These are phyloP conservation scores for Trapa incisa DNA, from an alignment of 345 rosid genomes.

Conservation along the genomic window DNA sequence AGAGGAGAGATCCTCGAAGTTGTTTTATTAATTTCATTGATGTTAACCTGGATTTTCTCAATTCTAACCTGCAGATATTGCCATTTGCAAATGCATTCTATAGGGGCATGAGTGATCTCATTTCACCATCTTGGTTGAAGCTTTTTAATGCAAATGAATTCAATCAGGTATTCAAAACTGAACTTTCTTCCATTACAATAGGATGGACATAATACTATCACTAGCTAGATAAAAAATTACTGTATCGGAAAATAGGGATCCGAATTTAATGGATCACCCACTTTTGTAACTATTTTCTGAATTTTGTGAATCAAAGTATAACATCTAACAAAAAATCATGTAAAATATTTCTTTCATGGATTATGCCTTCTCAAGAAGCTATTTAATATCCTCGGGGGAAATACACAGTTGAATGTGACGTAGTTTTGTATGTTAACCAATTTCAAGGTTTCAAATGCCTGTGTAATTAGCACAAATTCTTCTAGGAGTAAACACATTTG, in stretches of 20 bases:
- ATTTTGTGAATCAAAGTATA: too few species aligned
- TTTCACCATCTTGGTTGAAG: constrained; percentile 86
- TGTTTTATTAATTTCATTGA: not conserved
- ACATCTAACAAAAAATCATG: not conserved
- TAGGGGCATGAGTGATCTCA: constrained; percentile 78
- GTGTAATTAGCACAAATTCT: not conserved
- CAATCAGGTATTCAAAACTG: constrained; percentile 53
- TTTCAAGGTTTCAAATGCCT: not conserved
- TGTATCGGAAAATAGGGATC: too few species aligned
- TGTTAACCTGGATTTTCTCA: constrained; percentile 7
- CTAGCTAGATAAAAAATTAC: too few species aligned
- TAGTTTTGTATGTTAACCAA: not conserved
- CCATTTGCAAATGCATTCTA: constrained; percentile 94
- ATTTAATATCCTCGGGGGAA: not conserved
- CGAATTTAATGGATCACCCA: too few species aligned
- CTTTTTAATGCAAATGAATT: constrained; percentile 88
- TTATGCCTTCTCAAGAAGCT: not conserved
- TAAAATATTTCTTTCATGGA: not conserved
- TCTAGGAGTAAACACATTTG: not conserved
- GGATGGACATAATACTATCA: too few species aligned
- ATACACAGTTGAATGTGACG: not conserved
- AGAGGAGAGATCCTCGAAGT: not conserved
- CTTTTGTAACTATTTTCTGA: too few species aligned
- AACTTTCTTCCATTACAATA: too few species aligned
- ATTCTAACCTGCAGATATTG: constrained; percentile 51